Evolutionary conservation across 139 green algal genomes (phyloP).

Genomic region (Chlorella sp.): DNA sequence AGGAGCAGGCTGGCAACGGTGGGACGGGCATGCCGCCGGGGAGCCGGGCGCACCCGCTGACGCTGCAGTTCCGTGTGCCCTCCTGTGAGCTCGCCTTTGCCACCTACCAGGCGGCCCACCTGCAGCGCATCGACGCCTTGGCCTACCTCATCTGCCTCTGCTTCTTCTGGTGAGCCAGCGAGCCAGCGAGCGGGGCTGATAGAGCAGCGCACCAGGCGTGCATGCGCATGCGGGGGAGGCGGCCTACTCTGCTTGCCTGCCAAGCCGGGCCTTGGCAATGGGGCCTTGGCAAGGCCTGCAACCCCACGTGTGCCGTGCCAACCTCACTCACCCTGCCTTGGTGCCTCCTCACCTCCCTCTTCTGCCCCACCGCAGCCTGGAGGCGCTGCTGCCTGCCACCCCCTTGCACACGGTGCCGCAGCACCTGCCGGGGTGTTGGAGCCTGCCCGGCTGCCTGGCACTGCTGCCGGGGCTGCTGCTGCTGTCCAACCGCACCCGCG

Average conservation of each 20-base stretch:
- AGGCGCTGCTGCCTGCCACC: background rate
- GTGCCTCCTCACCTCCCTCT: background rate
- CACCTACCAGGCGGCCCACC: background rate
- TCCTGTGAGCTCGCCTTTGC: background rate
- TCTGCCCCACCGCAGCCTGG: background rate
- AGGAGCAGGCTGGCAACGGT: too few relatives aligned
- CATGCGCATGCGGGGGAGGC: too few relatives aligned
- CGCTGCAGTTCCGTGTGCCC: background rate
- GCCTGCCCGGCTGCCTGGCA: background rate
- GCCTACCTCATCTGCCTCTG: background rate
- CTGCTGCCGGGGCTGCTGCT: background rate
- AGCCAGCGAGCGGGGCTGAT: too few relatives aligned
- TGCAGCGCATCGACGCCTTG: background rate
- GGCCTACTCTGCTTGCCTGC: too few relatives aligned
- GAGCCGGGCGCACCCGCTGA: background rate
- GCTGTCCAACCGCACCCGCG: background rate
- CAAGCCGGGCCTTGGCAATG: too few relatives aligned
- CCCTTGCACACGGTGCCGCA: background rate
- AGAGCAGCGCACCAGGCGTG: too few relatives aligned
- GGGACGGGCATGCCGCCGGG: background rate
- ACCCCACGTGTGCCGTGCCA: background rate
- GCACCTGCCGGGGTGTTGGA: background rate
- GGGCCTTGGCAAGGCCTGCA: background rate
- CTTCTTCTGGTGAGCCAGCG: background rate
- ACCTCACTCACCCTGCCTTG: background rate